Evolutionary conservation across 352 stramenopile genomes (phyloP).

Genomic region (Globisporangium polare): DNA sequence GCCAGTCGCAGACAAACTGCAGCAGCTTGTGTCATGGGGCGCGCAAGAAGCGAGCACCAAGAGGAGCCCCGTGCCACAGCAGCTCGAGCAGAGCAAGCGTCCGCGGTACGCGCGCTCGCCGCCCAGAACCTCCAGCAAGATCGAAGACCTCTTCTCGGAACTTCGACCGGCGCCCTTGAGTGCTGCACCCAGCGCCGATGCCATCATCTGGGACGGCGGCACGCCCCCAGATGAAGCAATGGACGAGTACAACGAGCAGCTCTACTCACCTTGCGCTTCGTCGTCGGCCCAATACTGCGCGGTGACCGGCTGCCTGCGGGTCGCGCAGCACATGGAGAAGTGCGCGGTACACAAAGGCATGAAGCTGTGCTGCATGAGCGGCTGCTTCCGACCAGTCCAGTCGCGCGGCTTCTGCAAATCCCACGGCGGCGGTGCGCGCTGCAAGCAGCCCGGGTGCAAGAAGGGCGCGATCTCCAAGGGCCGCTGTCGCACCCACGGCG

Average conservation of each 20-base stretch:
- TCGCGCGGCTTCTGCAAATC: slow-evolving; percentile 56
- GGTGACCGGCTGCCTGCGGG: slow-evolving; percentile 31
- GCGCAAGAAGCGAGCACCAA: neutral
- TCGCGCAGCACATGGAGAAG: slow-evolving; percentile 19
- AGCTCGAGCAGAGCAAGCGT: slow-evolving; percentile 4
- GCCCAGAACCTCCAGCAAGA: neutral
- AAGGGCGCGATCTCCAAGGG: slow-evolving; percentile 54
- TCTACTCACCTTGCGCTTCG: neutral
- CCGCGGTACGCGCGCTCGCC: neutral
- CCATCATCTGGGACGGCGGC: neutral
- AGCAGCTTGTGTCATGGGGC: neutral
- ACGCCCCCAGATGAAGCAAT: neutral
- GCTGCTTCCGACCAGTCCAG: slow-evolving; percentile 41
- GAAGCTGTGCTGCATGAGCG: slow-evolving; percentile 33
- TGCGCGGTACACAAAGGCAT: slow-evolving; percentile 44
- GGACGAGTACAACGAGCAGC: slow-evolving; percentile 6
- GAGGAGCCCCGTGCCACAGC: neutral
- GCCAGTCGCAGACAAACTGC: slow-evolving; percentile 11
- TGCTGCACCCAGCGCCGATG: neutral
- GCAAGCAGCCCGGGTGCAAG: slow-evolving; percentile 37
- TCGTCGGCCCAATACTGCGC: slow-evolving; percentile 12
- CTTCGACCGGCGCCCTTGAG: neutral
- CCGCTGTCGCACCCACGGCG: slow-evolving; percentile 46
- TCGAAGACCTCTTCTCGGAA: slow-evolving; percentile 5
- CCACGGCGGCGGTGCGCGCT: slow-evolving; percentile 51